Conservation (phyloP, 306 rosid genomes). For the Casuarina equisetifolia region DNA sequence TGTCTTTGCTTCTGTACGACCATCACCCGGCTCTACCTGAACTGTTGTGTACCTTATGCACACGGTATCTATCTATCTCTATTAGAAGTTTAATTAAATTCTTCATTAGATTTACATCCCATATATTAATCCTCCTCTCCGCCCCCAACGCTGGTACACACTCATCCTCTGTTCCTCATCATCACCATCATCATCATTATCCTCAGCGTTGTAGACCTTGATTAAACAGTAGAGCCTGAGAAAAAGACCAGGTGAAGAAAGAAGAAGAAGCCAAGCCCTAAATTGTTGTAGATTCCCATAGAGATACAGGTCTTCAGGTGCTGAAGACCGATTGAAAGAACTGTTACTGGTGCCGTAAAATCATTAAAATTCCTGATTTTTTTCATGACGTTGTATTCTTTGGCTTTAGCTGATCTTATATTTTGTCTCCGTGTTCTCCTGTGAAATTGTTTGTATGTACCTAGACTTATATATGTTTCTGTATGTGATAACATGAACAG, state of each 20-base stretch:
- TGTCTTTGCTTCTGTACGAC: background rate
- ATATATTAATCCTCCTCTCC: too few species aligned
- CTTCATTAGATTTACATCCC: constrained; percentile 8
- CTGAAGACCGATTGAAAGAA: constrained; percentile 54
- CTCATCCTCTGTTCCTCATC: constrained; percentile 25
- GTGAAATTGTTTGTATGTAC: background rate
- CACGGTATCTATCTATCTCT: background rate
- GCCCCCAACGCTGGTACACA: background rate
- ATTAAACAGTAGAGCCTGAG: constrained; percentile 9
- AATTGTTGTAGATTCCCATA: constrained; percentile 21
- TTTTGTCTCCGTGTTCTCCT: constrained; percentile 8
- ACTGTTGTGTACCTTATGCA: constrained; percentile 4
- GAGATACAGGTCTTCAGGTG: constrained; percentile 42
- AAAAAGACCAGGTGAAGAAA: constrained; percentile 22
- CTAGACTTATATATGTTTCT: background rate
- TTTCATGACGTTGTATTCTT: constrained; percentile 16
- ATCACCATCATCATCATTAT: constrained; percentile 11
- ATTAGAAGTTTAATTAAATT: constrained; percentile 8
- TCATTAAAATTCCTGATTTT: constrained; percentile 28
- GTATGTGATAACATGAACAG: background rate
- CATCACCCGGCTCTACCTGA: constrained; percentile 3
- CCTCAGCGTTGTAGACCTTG: constrained; percentile 8
- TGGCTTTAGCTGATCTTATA: constrained; percentile 31
- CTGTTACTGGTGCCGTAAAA: constrained; percentile 47
- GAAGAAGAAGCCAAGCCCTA: constrained; percentile 9